Evolutionary conservation across 768 basidiomycete species (phyloP), one percentile per base, ranked within the genome.

Genomic region (Boletus sensibilis): DNA sequence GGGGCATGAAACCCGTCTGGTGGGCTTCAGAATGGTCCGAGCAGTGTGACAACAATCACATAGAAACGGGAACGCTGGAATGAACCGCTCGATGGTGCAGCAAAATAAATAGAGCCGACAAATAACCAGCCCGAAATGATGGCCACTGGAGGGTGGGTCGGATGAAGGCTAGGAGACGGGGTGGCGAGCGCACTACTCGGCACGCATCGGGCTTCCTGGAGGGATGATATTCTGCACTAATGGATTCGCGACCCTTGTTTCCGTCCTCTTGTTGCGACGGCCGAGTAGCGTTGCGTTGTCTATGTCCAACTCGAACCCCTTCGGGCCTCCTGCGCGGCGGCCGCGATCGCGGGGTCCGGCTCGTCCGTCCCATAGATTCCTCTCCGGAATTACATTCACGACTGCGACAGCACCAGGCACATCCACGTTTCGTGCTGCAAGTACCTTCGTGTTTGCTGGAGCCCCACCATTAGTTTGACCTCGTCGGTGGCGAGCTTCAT

Each of bases 271-370:
- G 62, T 85, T 84, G 56, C 90, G 75, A 61, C 89, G 74, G 13
- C 90, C 93, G 7, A 98, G 78, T 1, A 98, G 73, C 4, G 96
- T 98, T 23, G 97, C 92, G 55, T 81, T 85, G 63, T 90, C 83
- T 50, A 99, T 74, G 67, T 94, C 89, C 54, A 99, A 80, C 68
- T 98, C 92, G 66, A 99, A 99, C 10, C 68, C 77, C 34, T 57
- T 68, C 37, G 54, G 46, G 25, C 65, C 64, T 48, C 67, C 59
- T 27, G 59, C 29, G 27, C 75, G 65, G 48, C 71, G 68, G 35
- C 81, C 83, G 6, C 69, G 77, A 71, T 89, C 88, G n/a, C 88
- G 73, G 55, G 78, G 76, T n/a, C 88, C 88, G 0, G 87, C 88
- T 35, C 87, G 79, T 1, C 87, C 87, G 37, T 85, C 88, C 65